A percentile compares a stretch with the other conserved stretches of the same genome.
phyloP scores from a whole-genome alignment of 116 monocot genomes.

The Papilionanthe hybrid region DNA sequence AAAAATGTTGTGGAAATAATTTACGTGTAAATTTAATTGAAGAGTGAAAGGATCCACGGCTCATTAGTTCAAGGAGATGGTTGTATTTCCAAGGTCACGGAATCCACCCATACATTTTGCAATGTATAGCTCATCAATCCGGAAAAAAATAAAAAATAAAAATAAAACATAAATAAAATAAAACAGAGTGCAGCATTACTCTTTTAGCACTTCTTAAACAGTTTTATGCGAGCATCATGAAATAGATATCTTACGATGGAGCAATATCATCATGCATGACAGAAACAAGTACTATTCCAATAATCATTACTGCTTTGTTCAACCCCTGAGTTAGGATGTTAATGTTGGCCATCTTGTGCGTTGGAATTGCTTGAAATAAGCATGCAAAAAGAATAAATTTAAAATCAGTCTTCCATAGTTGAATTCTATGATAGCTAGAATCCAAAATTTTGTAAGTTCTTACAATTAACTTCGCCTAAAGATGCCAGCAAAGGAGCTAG shows the following conservation, averaged over 20 bases:
- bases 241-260: slow-evolving; percentile 60
- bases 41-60: neutral
- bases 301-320: slow-evolving; percentile 56
- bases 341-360: slow-evolving; percentile 46
- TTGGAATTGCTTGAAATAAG: slow-evolving; percentile 45
- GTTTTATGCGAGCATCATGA: neutral
- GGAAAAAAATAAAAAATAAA: too few species aligned
- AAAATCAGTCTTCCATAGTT: neutral
- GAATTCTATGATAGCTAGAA: neutral
- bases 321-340: slow-evolving; percentile 56
- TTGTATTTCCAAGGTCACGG: too few species aligned
- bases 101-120: too few species aligned
- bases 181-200: neutral
- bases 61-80: too few species aligned
- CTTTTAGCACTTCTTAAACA: neutral
- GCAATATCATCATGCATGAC: slow-evolving; percentile 70
- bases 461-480: slow-evolving; percentile 61
- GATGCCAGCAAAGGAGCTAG: slow-evolving; percentile 46
- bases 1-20: neutral
- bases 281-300: slow-evolving; percentile 66
- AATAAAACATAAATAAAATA: too few species aligned
- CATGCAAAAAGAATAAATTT: slow-evolving; percentile 14
- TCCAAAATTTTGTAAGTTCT: slow-evolving; percentile 9
- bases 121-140: too few species aligned
- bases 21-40: neutral